These are phyloP conservation scores for Astathelohania contejeani DNA, from an alignment of 371 early-diverging fungal species.

Conservation along the genomic window DNA sequence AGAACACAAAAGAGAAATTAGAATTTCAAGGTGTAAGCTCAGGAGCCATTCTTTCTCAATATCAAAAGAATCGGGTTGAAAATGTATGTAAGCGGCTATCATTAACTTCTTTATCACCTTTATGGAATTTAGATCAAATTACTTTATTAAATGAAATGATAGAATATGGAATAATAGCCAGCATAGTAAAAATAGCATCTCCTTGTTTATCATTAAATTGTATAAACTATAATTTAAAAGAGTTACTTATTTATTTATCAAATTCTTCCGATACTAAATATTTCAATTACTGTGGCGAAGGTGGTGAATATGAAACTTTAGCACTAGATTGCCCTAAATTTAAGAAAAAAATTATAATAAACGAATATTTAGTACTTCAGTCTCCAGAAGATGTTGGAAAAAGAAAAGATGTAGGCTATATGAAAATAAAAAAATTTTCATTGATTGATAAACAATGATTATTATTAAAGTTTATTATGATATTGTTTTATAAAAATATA, in stretches of 20 bases:
- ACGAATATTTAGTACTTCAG: conserved; percentile 4
- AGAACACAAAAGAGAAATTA: conserved; percentile 60
- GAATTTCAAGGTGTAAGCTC: conserved; percentile 73
- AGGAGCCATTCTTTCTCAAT: conserved; percentile 89
- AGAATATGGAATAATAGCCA: conserved; percentile 60
- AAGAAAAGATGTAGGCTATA: conserved; percentile 25
- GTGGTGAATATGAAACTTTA: conserved; percentile 94
- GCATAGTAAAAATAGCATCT: conserved; percentile 82
- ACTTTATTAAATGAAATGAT: conserved; percentile 77
- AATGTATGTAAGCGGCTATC: conserved; percentile 68
- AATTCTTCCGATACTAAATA: conserved; percentile 56
- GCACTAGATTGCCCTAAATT: conserved; percentile 90
- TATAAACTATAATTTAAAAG: conserved; percentile 33
- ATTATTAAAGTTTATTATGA: no score
- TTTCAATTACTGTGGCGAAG: conserved; percentile 87
- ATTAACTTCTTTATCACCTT: conserved; percentile 65
- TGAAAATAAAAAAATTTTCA: conserved; percentile 1
- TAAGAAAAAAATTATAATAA: conserved; percentile 55
- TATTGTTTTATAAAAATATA: no score
- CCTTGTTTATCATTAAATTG: conserved; percentile 54
- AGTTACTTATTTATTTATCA: background rate
- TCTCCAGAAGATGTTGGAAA: conserved; percentile 31
- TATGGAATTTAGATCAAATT: conserved; percentile 77
- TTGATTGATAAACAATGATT: background rate
- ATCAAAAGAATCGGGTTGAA: conserved; percentile 87